A percentile compares a stretch with the other conserved stretches of the same genome.
Conservation (phyloP, 2,329 filamentous ascomycete species). For the Diaporthe ampelina region DNA sequence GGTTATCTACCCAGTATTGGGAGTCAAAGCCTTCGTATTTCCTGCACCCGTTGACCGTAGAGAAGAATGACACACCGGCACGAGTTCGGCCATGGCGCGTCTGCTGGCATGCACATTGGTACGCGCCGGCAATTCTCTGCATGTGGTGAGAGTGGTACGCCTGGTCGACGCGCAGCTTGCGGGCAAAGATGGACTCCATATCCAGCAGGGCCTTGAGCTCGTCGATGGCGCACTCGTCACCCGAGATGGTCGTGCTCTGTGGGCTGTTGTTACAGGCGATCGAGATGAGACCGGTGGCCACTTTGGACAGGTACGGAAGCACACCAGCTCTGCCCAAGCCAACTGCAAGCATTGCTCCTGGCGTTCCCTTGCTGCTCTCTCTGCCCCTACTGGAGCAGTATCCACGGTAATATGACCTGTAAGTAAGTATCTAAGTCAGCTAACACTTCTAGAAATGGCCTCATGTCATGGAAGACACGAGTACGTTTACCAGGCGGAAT, state of each 20-base stretch:
- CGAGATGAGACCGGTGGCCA: conserved; percentile 22
- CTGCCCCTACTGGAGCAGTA: neutral
- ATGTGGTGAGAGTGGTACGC: conserved; percentile 57
- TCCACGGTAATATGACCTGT: conserved; percentile 42
- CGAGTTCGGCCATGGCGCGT: neutral
- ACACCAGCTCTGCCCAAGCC: conserved; percentile 32
- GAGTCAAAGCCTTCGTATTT: neutral
- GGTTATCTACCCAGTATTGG: conserved; percentile 51
- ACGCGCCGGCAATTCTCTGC: conserved; percentile 45
- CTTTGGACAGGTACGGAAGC: neutral
- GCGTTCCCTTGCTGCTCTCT: conserved; percentile 11
- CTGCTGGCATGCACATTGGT: conserved; percentile 4
- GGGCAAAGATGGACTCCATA: conserved; percentile 47
- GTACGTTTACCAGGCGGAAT: neutral
- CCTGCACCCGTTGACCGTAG: neutral
- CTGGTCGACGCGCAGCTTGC: conserved; percentile 49
- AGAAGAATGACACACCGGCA: conserved; percentile 13
- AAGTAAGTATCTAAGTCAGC: neutral
- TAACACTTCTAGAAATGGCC: neutral
- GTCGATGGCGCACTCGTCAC: conserved; percentile 47
- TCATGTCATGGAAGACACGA: neutral
- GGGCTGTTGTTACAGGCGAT: conserved; percentile 43
- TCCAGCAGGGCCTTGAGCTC: conserved; percentile 45
- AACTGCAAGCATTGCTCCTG: conserved; percentile 43
- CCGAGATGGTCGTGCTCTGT: conserved; percentile 52